These are phyloP conservation scores for Kitagawia praeruptora DNA, from an alignment of 129 eudicot species.

Conservation along the genomic window DNA sequence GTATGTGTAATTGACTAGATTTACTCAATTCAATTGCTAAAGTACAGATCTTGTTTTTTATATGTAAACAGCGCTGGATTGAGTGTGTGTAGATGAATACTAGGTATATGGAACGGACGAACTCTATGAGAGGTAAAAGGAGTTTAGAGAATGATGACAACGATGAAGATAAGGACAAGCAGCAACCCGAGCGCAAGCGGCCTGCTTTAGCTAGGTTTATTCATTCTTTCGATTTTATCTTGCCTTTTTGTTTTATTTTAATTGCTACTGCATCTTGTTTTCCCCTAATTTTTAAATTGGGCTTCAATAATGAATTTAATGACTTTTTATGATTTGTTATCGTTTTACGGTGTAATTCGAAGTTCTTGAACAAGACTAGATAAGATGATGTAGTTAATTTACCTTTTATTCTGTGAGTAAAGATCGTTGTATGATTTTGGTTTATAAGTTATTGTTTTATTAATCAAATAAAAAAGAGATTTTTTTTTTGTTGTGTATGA, in stretches of 20 bases:
- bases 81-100: constrained; percentile 59
- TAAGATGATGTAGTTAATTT: background rate
- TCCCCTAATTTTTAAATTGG: background rate
- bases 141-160: constrained; percentile 53
- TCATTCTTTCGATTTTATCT: background rate
- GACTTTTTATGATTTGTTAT: background rate
- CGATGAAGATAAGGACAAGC: constrained; percentile 33
- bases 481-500: background rate
- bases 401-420: background rate
- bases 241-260: background rate
- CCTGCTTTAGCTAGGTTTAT: constrained; percentile 93
- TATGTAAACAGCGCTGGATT: background rate
- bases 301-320: background rate
- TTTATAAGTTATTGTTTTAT: background rate
- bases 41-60: constrained; percentile 26
- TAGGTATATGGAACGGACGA: constrained; percentile 84
- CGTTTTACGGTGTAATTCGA: background rate
- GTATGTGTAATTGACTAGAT: background rate
- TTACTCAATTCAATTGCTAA: constrained; percentile 4
- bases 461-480: background rate
- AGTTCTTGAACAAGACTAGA: background rate
- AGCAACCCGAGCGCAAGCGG: constrained; percentile 75
- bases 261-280: background rate
- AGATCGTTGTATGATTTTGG: background rate
- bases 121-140: constrained; percentile 75